Evolutionary conservation across 768 basidiomycete genomes (phyloP).

Genomic region (Podaxis rugospora): DNA sequence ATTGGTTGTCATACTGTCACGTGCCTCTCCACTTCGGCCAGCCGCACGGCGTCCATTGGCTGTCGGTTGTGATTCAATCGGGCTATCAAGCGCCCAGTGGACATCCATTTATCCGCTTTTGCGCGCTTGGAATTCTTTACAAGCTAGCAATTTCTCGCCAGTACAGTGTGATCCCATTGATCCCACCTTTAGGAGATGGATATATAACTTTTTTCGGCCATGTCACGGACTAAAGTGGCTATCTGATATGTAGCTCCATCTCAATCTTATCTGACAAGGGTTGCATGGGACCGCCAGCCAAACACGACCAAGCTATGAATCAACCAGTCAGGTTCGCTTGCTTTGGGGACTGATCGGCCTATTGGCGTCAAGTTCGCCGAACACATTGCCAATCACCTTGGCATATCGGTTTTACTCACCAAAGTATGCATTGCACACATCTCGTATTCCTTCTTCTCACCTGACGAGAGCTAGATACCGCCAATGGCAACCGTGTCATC

Average conservation of each 20-base stretch:
- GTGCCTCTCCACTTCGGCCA: background rate
- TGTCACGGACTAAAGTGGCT: no score
- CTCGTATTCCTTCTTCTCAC: background rate
- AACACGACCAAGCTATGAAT: slow-evolving; percentile 2
- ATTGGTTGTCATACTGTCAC: slow-evolving; percentile 9
- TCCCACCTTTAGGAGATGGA: background rate
- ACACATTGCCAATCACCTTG: background rate
- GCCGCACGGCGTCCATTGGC: background rate
- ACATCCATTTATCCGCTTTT: no score
- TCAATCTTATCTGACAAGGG: background rate
- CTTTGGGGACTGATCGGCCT: no score
- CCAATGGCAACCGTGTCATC: slow-evolving; percentile 1
- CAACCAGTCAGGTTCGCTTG: background rate
- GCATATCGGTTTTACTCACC: background rate
- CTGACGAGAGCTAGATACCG: background rate
- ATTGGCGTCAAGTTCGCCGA: no score
- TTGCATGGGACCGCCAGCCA: background rate
- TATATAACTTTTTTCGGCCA: background rate
- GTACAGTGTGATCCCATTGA: background rate
- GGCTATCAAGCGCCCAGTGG: background rate
- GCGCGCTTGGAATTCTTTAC: no score
- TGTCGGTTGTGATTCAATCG: background rate
- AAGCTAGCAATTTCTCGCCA: no score
- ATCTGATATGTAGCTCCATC: background rate
- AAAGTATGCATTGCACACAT: background rate